Evolutionary conservation across 345 rosid species (phyloP).

Genomic region (Brassica incana): DNA sequence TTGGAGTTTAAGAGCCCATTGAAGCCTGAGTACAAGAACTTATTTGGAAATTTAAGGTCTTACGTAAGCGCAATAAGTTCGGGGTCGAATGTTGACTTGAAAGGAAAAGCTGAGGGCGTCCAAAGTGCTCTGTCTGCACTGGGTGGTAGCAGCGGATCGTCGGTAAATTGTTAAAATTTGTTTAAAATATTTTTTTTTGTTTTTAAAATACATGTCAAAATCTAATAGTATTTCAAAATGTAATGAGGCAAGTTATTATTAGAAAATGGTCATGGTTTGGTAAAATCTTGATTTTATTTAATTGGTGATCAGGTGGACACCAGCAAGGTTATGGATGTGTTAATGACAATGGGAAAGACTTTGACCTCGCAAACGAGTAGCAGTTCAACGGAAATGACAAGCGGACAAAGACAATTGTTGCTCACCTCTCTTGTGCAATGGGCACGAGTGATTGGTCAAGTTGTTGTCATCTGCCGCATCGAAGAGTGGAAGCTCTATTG

Average conservation of each 20-base stretch:
- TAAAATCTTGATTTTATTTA: not conserved
- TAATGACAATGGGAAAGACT: constrained; percentile 26
- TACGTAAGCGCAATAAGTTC: constrained; percentile 9
- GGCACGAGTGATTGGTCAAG: constrained; percentile 13
- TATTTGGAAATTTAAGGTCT: constrained; percentile 12
- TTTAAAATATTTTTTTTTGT: not conserved
- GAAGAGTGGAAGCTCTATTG: constrained; percentile 22
- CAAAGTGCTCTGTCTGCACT: not conserved
- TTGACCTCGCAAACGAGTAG: not conserved
- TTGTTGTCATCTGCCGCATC: not conserved
- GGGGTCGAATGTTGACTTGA: not conserved
- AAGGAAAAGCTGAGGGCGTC: constrained; percentile 22
- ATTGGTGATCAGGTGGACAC: constrained; percentile 15
- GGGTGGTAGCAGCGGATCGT: constrained; percentile 5
- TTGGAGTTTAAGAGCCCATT: not conserved
- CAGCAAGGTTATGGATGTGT: not conserved
- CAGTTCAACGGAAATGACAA: not conserved
- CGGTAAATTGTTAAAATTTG: not conserved
- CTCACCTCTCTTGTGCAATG: constrained; percentile 1
- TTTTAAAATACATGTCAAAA: not conserved
- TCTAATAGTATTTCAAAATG: not conserved
- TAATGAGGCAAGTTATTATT: not conserved
- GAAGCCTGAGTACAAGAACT: constrained; percentile 12
- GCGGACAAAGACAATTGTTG: not conserved
- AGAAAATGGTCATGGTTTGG: not conserved